phyloP scores from a whole-genome alignment of 495 filamentous ascomycete genomes.

The Aspergillus funiculosus region DNA sequence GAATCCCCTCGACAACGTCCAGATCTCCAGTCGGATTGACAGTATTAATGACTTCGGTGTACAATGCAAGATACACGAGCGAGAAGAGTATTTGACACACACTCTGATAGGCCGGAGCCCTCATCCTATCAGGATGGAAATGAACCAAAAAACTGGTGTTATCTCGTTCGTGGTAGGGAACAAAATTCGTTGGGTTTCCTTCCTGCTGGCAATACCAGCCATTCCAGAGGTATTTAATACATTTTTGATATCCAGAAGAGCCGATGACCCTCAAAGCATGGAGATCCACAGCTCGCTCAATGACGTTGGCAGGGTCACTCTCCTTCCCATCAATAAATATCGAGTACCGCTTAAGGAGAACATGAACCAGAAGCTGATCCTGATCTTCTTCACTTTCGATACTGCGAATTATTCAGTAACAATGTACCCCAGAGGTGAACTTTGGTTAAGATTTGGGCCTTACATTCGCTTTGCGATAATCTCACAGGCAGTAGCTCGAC shows the following conservation, averaged over 20 bases:
- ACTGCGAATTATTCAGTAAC: conserved; percentile 29
- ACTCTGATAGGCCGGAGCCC: conserved; percentile 89
- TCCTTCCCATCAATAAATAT: conserved; percentile 66
- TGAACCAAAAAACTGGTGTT: conserved; percentile 71
- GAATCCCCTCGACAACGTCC: conserved; percentile 74
- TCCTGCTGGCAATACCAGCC: conserved; percentile 97
- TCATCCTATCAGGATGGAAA: conserved; percentile 89
- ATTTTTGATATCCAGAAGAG: conserved; percentile 91
- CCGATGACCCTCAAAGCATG: conserved; percentile 84
- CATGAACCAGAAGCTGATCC: conserved; percentile 65
- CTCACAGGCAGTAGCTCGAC: conserved; percentile 81
- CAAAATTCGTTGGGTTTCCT: conserved; percentile 76
- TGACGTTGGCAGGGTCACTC: conserved; percentile 71
- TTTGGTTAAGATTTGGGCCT: not conserved
- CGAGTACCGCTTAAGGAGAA: conserved; percentile 88
- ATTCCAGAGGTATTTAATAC: conserved; percentile 84
- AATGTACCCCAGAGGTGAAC: not conserved
- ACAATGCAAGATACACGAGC: conserved; percentile 73
- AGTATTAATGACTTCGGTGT: conserved; percentile 87
- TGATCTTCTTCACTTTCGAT: conserved; percentile 80
- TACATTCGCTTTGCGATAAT: conserved; percentile 88
- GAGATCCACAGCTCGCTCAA: conserved; percentile 88
- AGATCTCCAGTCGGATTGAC: conserved; percentile 75
- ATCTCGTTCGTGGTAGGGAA: conserved; percentile 71
- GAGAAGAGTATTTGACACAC: conserved; percentile 78